Evolutionary conservation across 306 rosid species (phyloP).

Genomic region (Acacia melanoxylon): DNA sequence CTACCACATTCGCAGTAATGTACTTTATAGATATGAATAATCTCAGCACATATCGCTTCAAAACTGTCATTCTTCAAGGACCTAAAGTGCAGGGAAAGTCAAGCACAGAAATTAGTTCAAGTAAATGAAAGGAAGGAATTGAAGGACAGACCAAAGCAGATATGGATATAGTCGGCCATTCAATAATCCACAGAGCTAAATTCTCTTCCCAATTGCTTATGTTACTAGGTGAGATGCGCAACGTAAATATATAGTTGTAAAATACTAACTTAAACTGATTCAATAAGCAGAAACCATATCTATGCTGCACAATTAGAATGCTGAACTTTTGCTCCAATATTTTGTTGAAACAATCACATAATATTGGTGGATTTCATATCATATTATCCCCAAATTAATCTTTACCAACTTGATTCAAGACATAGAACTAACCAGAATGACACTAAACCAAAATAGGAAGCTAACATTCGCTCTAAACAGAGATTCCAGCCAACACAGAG

Average conservation of each 20-base stretch:
- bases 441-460: neutral
- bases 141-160: neutral
- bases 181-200: neutral
- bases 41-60: slow-evolving; percentile 76
- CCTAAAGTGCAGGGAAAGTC: slow-evolving; percentile 19
- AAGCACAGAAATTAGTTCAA: slow-evolving; percentile 14
- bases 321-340: neutral
- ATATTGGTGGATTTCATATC: neutral
- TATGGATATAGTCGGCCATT: neutral
- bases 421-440: neutral
- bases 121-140: neutral
- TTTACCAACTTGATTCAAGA: no score
- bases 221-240: neutral
- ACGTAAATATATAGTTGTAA: neutral
- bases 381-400: neutral
- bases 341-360: neutral
- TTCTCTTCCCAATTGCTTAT: neutral
- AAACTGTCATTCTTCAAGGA: slow-evolving; percentile 54
- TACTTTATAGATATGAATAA: slow-evolving; percentile 84
- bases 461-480: no score
- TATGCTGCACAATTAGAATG: neutral
- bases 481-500: no score
- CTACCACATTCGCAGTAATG: slow-evolving; percentile 84
- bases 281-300: neutral
- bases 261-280: neutral